Conservation (phyloP, 768 basidiomycete species). For the Suillus decipiens region DNA sequence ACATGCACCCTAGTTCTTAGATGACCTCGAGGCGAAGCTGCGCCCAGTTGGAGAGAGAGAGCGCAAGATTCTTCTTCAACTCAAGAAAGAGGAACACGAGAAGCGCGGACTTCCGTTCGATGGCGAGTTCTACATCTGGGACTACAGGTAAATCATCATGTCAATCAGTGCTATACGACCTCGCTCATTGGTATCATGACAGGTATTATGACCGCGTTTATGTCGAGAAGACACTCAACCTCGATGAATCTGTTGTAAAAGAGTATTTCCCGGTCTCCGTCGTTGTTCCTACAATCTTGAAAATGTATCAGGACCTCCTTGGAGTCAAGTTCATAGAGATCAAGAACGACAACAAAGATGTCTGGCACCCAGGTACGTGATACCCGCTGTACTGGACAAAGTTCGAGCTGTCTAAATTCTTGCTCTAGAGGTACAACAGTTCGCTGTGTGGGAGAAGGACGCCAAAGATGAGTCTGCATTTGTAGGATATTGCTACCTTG, state of each 20-base stretch:
- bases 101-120: conserved; percentile 63
- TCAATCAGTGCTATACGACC: neutral
- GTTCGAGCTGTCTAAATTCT: conserved; percentile 4
- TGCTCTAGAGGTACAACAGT: conserved; percentile 73
- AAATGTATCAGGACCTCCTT: conserved; percentile 82
- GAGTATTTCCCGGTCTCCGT: conserved; percentile 88
- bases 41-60: conserved; percentile 73
- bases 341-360: conserved; percentile 57
- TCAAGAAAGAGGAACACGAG: conserved; percentile 77
- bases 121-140: conserved; percentile 80
- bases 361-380: conserved; percentile 77
- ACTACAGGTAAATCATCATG: conserved; percentile 68
- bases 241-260: conserved; percentile 81
- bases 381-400: neutral
- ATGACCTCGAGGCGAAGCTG: conserved; percentile 73
- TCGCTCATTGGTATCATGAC: conserved; percentile 1
- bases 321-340: conserved; percentile 64
- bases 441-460: conserved; percentile 81
- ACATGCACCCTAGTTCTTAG: conserved; percentile 57
- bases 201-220: conserved; percentile 42
- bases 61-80: conserved; percentile 59
- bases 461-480: conserved; percentile 72
- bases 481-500: conserved; percentile 85
- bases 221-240: conserved; percentile 62
- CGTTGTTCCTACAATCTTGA: conserved; percentile 80